Evolutionary conservation across 352 stramenopile species (phyloP), one percentile per base, ranked within the genome.

Genomic region (Pythium plurisporium): DNA sequence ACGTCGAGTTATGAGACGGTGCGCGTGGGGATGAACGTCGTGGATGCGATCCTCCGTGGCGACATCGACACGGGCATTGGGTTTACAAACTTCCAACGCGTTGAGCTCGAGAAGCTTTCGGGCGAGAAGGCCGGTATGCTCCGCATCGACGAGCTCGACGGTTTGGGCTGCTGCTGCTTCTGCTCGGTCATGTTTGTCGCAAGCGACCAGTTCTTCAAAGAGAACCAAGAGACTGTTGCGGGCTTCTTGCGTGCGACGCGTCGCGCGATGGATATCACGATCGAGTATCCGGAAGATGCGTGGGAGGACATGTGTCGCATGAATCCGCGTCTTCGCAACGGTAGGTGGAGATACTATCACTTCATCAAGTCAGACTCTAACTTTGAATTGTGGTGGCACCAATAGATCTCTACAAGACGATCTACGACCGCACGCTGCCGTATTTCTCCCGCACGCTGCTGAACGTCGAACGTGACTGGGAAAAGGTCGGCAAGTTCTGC

Each of bases 181-280:
- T 79, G 71, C 68, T 79, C 71, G 46, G 71, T 79, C 52, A 79
- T 79, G 71, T 79, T 79, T 33, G 71, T 79, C 15, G 67, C 71
- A 20, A 74, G 65, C 45, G 67, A 79, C 67, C 62, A 64, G 52
- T 79, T 67, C 69, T 79, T 74, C 54, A 67, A 64, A 26, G 65
- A 73, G 55, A 76, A 79, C 68, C 72, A 76, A 51, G 67, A 79
- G 22, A 37, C 67, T 20, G 64, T 76, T 26, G 71, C 68, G 30
- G 71, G 67, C 22, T 79, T 79, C 41, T 33, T 79, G 40, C 71
- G 71, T 34, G 71, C 71, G 12, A 79, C 71, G 17, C 68, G 71
- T 25, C 71, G 71, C 30, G 71, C 61, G 9, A 79, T 79, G 71
- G 71, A 79, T 47, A 73, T 79, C 46, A 73, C 65, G 51, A 79